These are phyloP conservation scores for Sporodiniella umbellata DNA, from an alignment of 371 early-diverging fungal species.

Conservation along the genomic window DNA sequence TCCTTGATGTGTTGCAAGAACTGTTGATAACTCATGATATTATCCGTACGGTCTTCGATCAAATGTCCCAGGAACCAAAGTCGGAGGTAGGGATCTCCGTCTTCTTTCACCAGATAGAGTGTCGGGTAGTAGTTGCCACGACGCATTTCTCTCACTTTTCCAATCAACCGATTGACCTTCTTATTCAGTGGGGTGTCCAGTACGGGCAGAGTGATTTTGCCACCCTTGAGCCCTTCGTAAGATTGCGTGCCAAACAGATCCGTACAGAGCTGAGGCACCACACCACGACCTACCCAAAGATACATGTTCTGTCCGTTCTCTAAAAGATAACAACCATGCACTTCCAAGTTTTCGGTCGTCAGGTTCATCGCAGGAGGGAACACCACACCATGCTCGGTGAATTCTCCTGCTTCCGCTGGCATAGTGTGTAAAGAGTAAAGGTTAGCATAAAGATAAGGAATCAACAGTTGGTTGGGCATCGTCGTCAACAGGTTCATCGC, in stretches of 20 bases:
- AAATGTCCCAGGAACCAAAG: slow-evolving; percentile 84
- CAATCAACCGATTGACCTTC: slow-evolving; percentile 57
- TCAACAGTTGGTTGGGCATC: slow-evolving; percentile 76
- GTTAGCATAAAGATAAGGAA: slow-evolving; percentile 70
- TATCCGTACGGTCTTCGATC: slow-evolving; percentile 90
- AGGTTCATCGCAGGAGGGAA: slow-evolving; percentile 79
- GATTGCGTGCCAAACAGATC: slow-evolving; percentile 65
- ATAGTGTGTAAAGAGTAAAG: slow-evolving; percentile 87
- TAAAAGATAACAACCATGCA: slow-evolving; percentile 82
- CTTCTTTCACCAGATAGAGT: slow-evolving; percentile 85
- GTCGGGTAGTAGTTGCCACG: slow-evolving; percentile 61
- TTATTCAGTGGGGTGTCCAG: slow-evolving; percentile 57
- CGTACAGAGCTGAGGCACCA: slow-evolving; percentile 69
- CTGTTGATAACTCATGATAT: slow-evolving; percentile 82
- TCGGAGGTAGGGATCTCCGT: slow-evolving; percentile 83
- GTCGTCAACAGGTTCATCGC: slow-evolving; percentile 75
- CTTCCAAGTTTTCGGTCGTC: slow-evolving; percentile 81
- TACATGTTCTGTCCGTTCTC: slow-evolving; percentile 83
- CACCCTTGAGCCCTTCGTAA: slow-evolving; percentile 59
- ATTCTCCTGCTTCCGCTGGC: slow-evolving; percentile 64
- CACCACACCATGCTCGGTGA: slow-evolving; percentile 55
- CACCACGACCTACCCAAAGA: slow-evolving; percentile 85
- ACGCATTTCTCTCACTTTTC: slow-evolving; percentile 57
- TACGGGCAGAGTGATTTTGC: slow-evolving; percentile 60
- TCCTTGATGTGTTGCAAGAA: slow-evolving; percentile 66